Percentiles rank a stretch among this genome's conserved stretches.
These are phyloP conservation scores for Rhodotorula sp. DNA, from an alignment of 1,284 basidiomycete genomes.

Conservation along the genomic window DNA sequence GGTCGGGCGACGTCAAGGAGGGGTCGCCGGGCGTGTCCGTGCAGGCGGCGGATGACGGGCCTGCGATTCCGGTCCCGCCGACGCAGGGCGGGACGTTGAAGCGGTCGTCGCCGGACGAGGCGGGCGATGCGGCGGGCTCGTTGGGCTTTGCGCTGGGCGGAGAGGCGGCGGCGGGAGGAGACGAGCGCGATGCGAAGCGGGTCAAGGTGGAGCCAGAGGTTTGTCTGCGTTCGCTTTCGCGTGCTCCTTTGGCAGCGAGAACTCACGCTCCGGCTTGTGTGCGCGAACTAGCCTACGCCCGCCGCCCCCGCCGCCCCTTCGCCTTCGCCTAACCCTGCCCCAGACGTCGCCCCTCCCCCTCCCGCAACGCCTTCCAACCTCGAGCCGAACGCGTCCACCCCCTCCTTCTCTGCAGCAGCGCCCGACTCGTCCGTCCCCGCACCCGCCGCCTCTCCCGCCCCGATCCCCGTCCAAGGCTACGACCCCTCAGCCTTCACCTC, in stretches of 20 bases:
- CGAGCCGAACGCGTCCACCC: neutral
- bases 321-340: neutral
- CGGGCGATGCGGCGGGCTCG: neutral
- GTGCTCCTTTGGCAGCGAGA: neutral
- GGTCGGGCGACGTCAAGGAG: conserved; percentile 27
- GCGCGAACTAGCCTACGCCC: neutral
- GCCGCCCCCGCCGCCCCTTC: neutral
- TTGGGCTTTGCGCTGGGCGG: neutral
- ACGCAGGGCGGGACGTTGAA: conserved; percentile 13
- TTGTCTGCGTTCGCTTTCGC: neutral
- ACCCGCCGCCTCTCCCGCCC: neutral
- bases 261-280: neutral
- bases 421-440: neutral
- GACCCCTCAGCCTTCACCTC: conserved; percentile 22
- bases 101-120: conserved; percentile 16
- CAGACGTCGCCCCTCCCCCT: neutral
- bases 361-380: neutral
- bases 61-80: no score
- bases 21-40: conserved; percentile 5
- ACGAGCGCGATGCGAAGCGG: conserved; percentile 28
- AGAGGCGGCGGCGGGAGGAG: neutral
- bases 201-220: conserved; percentile 26
- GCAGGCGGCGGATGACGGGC: neutral
- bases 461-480: conserved; percentile 20
- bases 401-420: neutral